phyloP scores from a whole-genome alignment of 1,284 basidiomycete species.

The Garcileccinum viscosum region DNA sequence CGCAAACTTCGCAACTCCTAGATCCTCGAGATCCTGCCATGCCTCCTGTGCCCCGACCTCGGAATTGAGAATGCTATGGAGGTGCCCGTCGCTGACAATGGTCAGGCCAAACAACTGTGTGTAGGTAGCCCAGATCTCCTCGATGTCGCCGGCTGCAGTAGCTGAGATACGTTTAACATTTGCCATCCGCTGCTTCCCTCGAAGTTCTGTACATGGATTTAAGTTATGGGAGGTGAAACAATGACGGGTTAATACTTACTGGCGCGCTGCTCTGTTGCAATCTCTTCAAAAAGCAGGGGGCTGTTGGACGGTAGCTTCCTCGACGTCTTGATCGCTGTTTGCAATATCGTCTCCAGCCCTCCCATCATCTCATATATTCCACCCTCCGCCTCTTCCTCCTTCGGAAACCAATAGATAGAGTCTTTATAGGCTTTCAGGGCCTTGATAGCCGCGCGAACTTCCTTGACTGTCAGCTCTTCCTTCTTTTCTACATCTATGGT shows the following conservation, averaged over 20 bases:
- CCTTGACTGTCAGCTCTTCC: neutral
- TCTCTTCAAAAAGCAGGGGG: neutral
- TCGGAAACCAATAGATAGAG: constrained; percentile 4
- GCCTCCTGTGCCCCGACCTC: constrained; percentile 4
- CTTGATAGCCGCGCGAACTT: neutral
- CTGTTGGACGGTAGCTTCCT: constrained; percentile 6
- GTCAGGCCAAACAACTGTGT: constrained; percentile 7
- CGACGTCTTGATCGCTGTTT: neutral
- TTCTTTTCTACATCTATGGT: neutral
- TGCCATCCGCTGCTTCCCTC: constrained; percentile 1
- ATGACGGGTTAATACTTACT: neutral
- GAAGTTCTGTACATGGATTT: neutral
- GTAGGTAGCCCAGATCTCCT: constrained; percentile 15
- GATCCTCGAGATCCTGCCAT: constrained; percentile 1
- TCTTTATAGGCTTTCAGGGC: constrained; percentile 4
- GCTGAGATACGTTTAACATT: constrained; percentile 2
- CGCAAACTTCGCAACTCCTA: constrained; percentile 8
- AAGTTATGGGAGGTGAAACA: neutral
- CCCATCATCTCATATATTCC: constrained; percentile 10
- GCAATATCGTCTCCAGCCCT: constrained; percentile 1
- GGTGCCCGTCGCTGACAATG: neutral
- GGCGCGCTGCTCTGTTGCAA: neutral
- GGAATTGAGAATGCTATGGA: constrained; percentile 1
- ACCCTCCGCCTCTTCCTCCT: constrained; percentile 8
- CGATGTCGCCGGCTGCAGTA: constrained; percentile 4